Conservation (phyloP, 2,329 filamentous ascomycete genomes). For the Alternaria arborescens region DNA sequence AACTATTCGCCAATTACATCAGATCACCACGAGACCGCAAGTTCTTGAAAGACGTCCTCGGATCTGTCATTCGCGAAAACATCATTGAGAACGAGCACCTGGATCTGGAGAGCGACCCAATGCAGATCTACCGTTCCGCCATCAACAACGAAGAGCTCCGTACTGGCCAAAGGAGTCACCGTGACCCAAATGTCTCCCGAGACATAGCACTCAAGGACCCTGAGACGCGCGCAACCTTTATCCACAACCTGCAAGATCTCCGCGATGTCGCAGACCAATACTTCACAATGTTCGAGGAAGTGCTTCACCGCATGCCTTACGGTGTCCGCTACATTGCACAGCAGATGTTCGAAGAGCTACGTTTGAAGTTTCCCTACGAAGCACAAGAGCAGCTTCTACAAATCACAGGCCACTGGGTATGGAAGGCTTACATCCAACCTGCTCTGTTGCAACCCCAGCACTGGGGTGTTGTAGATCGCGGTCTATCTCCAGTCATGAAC, state of each 20-base stretch:
- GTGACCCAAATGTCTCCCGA: constrained; percentile 83
- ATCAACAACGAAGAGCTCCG: constrained; percentile 98
- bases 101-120: constrained; percentile 94
- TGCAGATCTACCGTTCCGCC: constrained; percentile 94
- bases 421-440: constrained; percentile 92
- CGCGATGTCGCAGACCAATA: constrained; percentile 95
- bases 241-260: constrained; percentile 91
- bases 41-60: constrained; percentile 86
- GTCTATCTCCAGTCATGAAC: constrained; percentile 89
- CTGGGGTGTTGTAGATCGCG: constrained; percentile 89
- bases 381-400: constrained; percentile 80
- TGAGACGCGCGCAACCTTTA: constrained; percentile 91
- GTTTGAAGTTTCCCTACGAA: constrained; percentile 80
- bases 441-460: constrained; percentile 90
- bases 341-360: constrained; percentile 82
- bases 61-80: constrained; percentile 85
- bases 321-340: constrained; percentile 87
- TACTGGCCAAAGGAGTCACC: constrained; percentile 82
- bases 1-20: constrained; percentile 85
- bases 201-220: constrained; percentile 96
- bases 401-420: constrained; percentile 88
- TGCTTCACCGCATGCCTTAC: constrained; percentile 88
- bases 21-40: constrained; percentile 92
- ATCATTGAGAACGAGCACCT: constrained; percentile 91
- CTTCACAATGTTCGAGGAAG: constrained; percentile 81